Evolutionary conservation across 2,329 filamentous ascomycete genomes (phyloP).

Genomic region (Colletotrichum sp.): DNA sequence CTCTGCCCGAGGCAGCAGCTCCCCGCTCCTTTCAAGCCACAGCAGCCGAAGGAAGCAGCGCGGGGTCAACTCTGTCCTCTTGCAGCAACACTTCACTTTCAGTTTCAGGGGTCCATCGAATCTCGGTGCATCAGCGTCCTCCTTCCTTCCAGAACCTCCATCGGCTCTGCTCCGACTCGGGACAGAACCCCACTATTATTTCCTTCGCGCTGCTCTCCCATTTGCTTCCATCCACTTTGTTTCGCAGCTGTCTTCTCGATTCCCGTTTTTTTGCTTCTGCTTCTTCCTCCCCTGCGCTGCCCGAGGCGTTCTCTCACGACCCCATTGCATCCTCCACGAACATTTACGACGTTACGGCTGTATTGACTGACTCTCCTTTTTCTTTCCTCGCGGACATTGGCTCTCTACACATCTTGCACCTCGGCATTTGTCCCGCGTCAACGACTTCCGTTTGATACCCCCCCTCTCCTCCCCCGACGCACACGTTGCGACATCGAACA

Average conservation of each 20-base stretch:
- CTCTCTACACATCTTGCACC: neutral
- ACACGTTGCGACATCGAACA: constrained; percentile 1
- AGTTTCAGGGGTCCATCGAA: constrained; percentile 18
- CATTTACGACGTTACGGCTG: constrained; percentile 22
- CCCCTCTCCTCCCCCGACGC: neutral
- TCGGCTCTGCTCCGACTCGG: constrained; percentile 10
- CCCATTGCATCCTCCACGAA: constrained; percentile 12
- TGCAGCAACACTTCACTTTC: neutral
- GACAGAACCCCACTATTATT: neutral
- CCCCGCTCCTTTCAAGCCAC: neutral
- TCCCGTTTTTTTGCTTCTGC: neutral
- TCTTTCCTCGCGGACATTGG: neutral
- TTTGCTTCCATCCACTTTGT: neutral
- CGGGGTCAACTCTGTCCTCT: constrained; percentile 10
- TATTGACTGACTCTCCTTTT: constrained; percentile 15
- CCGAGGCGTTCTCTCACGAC: neutral
- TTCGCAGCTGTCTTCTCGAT: neutral
- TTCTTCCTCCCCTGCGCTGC: neutral
- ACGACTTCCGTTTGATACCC: constrained; percentile 10
- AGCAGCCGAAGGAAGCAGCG: neutral
- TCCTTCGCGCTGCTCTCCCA: neutral
- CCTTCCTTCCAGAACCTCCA: constrained; percentile 4
- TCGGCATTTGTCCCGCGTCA: neutral
- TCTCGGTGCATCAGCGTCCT: neutral
- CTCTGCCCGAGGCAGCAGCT: neutral